Base-by-base conservation (phyloP, 176 grass and related monocot species). In the Triticum urartu region DNA sequence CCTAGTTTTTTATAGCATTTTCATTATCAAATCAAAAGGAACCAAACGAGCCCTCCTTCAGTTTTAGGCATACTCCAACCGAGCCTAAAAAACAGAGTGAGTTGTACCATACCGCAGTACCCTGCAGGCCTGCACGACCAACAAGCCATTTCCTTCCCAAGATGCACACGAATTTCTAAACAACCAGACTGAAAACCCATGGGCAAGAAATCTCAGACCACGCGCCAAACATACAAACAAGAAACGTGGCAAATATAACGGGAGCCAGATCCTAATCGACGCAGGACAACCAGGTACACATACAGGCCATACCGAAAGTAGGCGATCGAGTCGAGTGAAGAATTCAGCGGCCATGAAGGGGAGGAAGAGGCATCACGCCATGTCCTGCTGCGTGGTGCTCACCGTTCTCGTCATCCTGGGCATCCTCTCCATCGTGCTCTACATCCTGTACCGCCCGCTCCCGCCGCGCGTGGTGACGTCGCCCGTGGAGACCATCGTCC, bases 361-460 rank as follows among this genome's bases (percentile, higher is more conserved):
- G 26, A 7, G 5, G 10, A 67, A 67, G 62, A 88, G 38, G 85
- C 62, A 79, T 28, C 59, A 50, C 78, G 65, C 45, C 67, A 4
- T 28, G 50, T 76, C 84, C 36, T 84, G 84, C 85, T 92, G 88
- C 81, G 8, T 78, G 17, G 26, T 69, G n/a, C 52, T 88, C 42
- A 7, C 28, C 77, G 18, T 75, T 34, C 4, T 97, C 21, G 0
- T 79, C 21, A 13, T 95, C 65, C 60, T 95, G 78, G 64, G 92
- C 26, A 72, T 47, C 3, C 67, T 91, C 14, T 25, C 89, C 3
- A 64, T 95, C 2, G 72, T 79, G 66, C 42, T 98, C 75, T 91
- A 88, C 87, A 33, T 95, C 35, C 67, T 90, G 20, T 93, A 95
- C 91, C 92, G 86, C 3, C 89, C 91, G 6, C 90, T 52, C 0